phyloP scores from a whole-genome alignment of 768 basidiomycete species.

The Pleurotus cornucopiae region DNA sequence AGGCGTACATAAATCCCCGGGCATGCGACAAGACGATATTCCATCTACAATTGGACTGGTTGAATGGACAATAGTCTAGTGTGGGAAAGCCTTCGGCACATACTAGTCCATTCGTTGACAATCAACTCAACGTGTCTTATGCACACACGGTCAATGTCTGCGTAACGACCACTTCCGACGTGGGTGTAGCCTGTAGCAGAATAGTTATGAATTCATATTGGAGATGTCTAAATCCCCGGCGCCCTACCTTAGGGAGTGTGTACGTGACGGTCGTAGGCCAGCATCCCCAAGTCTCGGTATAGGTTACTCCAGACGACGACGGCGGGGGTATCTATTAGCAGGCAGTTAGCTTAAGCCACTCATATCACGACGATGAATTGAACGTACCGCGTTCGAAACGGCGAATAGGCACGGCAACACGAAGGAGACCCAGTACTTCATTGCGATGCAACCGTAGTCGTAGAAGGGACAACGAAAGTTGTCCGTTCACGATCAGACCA shows the following conservation, averaged over 20 bases:
- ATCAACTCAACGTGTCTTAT: not conserved
- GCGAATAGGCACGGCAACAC: not conserved
- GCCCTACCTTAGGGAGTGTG: not conserved
- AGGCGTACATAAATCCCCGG: no score
- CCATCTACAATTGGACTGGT: no score
- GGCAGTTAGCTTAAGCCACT: not conserved
- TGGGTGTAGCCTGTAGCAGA: not conserved
- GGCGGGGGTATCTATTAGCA: constrained; percentile 2
- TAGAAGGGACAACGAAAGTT: no score
- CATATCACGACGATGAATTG: not conserved
- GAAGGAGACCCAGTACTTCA: not conserved
- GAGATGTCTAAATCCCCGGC: not conserved
- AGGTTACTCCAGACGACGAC: not conserved
- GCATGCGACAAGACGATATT: no score
- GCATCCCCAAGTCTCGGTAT: constrained; percentile 3
- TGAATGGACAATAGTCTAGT: no score
- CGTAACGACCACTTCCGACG: not conserved
- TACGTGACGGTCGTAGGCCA: constrained; percentile 7
- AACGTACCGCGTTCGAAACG: not conserved
- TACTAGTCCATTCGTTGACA: no score
- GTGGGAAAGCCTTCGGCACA: no score
- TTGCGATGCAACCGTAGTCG: not conserved
- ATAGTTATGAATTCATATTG: not conserved
- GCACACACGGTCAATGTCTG: constrained; percentile 3
- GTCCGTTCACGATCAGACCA: no score